Base-by-base conservation (phyloP, 2,329 filamentous ascomycete genomes). In the Colletotrichum orchidophilum region DNA sequence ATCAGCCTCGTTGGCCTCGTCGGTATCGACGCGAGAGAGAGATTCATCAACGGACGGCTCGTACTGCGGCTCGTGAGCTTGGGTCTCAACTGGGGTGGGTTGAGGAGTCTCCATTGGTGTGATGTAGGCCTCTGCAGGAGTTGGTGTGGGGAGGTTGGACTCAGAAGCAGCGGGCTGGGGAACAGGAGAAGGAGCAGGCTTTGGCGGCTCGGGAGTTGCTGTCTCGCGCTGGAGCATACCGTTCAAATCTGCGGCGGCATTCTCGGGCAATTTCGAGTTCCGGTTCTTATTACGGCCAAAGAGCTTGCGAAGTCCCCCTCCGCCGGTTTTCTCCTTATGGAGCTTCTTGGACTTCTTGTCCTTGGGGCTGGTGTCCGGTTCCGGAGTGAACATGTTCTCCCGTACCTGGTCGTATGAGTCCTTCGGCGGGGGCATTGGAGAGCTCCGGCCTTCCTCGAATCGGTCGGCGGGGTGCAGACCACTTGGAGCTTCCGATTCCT, bases 271-370 rank as follows among this genome's bases (percentile, higher is more conserved):
- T 80, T 88, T 92, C 42, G 87, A 91, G 70, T 81, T 77, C 71
- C 87, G 84, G 76, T 90, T 91, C 81, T 90, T 92, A 71, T 87
- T 89, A 75, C 90, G 87, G 57, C 86, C 86, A 76, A 93, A 93
- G 52, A 93, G 83, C 80, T 92, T 92, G 73, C 87, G 88, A 75
- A 93, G 86, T 18, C 90, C 88, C 35, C 83, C 83, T 50, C 78
- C 75, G 11, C 73, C 67, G 77, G 80, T 78, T 74, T 82, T 82
- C 63, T 86, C 85, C 77, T 90, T 90, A 72, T 89, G 87, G 18
- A 89, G 83, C 78, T 88, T 90, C 79, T 87, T 87, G 15, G 78
- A 77, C 72, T 82, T 83, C 78, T 85, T 86, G 74, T 78, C 80
- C 18, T 88, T 85, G 1, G 84, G 83, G 74, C 84, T 87, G 21